phyloP scores from a whole-genome alignment of 2,329 filamentous ascomycete species.

The Trichoderma harzianum region DNA sequence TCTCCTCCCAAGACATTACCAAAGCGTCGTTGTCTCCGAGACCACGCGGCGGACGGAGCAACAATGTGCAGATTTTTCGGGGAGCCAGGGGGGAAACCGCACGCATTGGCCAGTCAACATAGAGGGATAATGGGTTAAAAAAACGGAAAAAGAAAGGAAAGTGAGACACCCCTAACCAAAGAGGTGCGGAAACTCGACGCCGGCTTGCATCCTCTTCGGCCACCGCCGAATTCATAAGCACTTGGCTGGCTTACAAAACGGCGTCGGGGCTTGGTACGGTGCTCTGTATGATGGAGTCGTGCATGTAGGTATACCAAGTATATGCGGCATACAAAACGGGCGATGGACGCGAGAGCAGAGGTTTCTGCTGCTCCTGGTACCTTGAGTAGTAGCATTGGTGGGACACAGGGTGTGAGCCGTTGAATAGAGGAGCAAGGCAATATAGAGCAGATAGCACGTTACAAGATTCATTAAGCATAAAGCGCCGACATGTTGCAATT shows the following conservation, averaged over 20 bases:
- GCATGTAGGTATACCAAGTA: background rate
- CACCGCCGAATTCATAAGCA: background rate
- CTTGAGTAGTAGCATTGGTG: background rate
- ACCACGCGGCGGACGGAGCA: conserved; percentile 11
- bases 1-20: background rate
- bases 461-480: background rate
- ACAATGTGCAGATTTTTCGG: conserved; percentile 10
- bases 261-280: background rate
- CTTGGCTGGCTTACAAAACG: background rate
- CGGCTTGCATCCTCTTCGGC: background rate
- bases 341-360: background rate
- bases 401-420: background rate
- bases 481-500: background rate
- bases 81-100: background rate
- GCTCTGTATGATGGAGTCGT: background rate
- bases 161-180: background rate
- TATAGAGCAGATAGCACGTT: background rate
- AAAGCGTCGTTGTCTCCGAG: conserved; percentile 10
- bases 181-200: background rate
- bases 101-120: background rate
- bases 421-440: background rate
- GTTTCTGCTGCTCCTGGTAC: background rate
- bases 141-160: background rate
- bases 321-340: background rate
- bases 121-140: background rate